Conservation (phyloP, 306 rosid species). For the Acacia acuminata region DNA sequence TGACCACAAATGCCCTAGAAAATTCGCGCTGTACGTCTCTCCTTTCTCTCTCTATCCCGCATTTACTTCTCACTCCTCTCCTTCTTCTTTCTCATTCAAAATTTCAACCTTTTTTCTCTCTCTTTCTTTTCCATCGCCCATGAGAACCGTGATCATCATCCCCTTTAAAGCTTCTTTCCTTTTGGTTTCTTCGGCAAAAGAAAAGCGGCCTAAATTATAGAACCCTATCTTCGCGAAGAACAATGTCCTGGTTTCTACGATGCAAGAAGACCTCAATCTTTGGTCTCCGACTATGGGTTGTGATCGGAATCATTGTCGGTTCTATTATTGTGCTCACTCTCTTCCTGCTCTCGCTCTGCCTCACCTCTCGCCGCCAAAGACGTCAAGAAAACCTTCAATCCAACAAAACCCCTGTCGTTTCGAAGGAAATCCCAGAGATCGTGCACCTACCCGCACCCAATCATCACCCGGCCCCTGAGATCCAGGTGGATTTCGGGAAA, state of each 20-base stretch:
- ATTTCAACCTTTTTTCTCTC: background rate
- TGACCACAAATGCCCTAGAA: too few species aligned
- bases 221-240: background rate
- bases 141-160: background rate
- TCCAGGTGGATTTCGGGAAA: slow-evolving; percentile 74
- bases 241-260: slow-evolving; percentile 84
- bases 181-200: slow-evolving; percentile 16
- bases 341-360: slow-evolving; percentile 87
- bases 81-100: background rate
- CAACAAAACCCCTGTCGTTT: slow-evolving; percentile 47
- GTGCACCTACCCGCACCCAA: slow-evolving; percentile 39
- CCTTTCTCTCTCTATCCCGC: background rate
- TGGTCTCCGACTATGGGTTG: slow-evolving; percentile 93
- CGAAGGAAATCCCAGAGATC: slow-evolving; percentile 86
- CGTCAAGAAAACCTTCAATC: slow-evolving; percentile 22
- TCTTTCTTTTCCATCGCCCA: background rate
- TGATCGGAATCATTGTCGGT: slow-evolving; percentile 89
- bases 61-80: background rate
- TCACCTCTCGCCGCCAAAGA: slow-evolving; percentile 76
- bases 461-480: slow-evolving; percentile 52
- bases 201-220: slow-evolving; percentile 30
- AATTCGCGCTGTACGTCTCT: too few species aligned
- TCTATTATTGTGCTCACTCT: slow-evolving; percentile 72
- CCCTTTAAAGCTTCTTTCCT: background rate
- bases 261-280: slow-evolving; percentile 78